Conservation (phyloP, 305 asterid species). For the Vinca major region DNA sequence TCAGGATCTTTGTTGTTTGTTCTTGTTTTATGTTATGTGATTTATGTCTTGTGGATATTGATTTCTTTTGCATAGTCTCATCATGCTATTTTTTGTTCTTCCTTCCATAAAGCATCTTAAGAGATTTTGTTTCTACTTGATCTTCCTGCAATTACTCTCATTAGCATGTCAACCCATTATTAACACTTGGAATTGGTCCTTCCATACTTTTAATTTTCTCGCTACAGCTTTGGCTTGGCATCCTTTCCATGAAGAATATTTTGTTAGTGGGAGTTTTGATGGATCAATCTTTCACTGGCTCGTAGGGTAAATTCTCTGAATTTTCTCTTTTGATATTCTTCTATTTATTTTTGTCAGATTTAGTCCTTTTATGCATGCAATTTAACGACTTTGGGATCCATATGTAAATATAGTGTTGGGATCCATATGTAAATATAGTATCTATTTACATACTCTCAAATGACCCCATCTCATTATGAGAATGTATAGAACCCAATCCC, state of each 20-base stretch:
- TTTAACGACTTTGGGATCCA: not conserved
- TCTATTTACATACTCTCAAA: not conserved
- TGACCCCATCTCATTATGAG: not conserved
- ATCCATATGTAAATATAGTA: not conserved
- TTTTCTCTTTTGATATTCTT: conserved; percentile 4
- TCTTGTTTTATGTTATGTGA: too few relatives aligned
- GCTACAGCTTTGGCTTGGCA: conserved; percentile 93
- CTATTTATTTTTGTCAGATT: not conserved
- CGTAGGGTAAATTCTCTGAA: conserved; percentile 60
- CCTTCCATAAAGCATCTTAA: not conserved
- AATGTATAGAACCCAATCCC: not conserved
- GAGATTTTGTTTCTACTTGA: not conserved
- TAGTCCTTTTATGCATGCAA: not conserved
- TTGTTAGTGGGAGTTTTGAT: conserved; percentile 95
- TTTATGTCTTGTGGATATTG: not conserved
- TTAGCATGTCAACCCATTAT: not conserved
- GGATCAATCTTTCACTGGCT: conserved; percentile 99
- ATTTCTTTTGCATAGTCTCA: not conserved
- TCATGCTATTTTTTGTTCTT: not conserved
- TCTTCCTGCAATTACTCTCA: not conserved
- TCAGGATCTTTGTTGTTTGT: not conserved
- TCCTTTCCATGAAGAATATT: conserved; percentile 96
- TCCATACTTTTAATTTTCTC: conserved; percentile 11
- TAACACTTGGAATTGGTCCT: not conserved
- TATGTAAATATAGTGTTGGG: not conserved